A percentile compares a stretch with the other conserved stretches of the same genome.
Conservation (phyloP, 108 stramenopile species). For the Fistulifera pelliculosa region DNA sequence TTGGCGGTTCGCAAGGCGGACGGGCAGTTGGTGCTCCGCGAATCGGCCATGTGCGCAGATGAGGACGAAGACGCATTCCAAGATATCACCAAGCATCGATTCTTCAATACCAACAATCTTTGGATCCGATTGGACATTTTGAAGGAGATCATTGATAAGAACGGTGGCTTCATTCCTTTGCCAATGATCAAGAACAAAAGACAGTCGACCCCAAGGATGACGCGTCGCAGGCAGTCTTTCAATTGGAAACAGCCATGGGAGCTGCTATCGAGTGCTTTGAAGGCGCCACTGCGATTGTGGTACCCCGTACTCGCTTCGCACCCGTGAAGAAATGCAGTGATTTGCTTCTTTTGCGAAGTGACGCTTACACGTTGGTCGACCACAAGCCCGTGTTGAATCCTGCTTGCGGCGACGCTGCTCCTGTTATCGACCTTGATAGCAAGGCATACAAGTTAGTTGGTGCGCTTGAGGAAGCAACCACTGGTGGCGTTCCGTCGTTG, state of each 20-base stretch:
- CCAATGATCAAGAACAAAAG: slow-evolving; percentile 98
- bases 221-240: slow-evolving; percentile 83
- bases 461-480: slow-evolving; percentile 85
- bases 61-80: slow-evolving; percentile 94
- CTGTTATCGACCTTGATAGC: slow-evolving; percentile 83
- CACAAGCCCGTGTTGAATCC: slow-evolving; percentile 88
- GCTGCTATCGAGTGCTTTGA: slow-evolving; percentile 98
- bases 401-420: slow-evolving; percentile 71
- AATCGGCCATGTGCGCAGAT: slow-evolving; percentile 96
- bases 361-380: slow-evolving; percentile 88
- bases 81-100: slow-evolving; percentile 90
- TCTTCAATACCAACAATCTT: slow-evolving; percentile 99
- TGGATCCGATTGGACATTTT: slow-evolving; percentile 97
- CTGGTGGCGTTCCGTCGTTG: slow-evolving; percentile 84
- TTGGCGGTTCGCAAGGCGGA: slow-evolving; percentile 87
- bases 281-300: slow-evolving; percentile 87
- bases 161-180: slow-evolving; percentile 94
- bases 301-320: slow-evolving; percentile 95
- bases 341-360: slow-evolving; percentile 91
- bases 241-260: slow-evolving; percentile 99
- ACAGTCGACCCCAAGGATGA: slow-evolving; percentile 98
- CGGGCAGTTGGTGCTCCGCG: slow-evolving; percentile 89
- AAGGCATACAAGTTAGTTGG: slow-evolving; percentile 96
- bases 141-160: slow-evolving; percentile 85
- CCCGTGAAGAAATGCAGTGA: slow-evolving; percentile 99